phyloP scores from a whole-genome alignment of 2,329 filamentous ascomycete genomes.

The Calonectria honghensis region DNA sequence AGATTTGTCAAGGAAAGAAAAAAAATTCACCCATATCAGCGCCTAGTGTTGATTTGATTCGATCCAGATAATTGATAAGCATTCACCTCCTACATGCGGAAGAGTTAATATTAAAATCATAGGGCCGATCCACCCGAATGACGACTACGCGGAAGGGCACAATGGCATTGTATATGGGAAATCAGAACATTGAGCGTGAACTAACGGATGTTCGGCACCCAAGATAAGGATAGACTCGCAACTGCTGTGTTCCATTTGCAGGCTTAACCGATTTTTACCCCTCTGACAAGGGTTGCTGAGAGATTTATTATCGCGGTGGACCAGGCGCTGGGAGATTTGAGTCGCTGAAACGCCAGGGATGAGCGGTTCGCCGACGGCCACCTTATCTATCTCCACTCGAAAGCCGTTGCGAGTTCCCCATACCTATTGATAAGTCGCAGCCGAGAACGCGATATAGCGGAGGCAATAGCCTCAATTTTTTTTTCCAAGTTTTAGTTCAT shows the following conservation, averaged over 20 bases:
- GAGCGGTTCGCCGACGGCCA: slow-evolving; percentile 15
- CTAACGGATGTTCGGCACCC: slow-evolving; percentile 21
- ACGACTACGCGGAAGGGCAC: slow-evolving; percentile 7
- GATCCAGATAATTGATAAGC: slow-evolving; percentile 1
- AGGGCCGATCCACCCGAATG: slow-evolving; percentile 16
- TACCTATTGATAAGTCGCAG: neutral
- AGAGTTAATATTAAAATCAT: slow-evolving; percentile 21
- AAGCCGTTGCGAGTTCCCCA: slow-evolving; percentile 6
- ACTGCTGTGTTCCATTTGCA: neutral
- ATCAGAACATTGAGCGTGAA: neutral
- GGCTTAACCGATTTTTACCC: slow-evolving; percentile 7
- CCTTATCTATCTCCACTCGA: slow-evolving; percentile 24
- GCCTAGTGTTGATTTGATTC: neutral
- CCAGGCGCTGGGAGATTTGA: neutral
- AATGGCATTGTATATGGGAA: neutral
- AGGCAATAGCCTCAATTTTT: neutral
- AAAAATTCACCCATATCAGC: neutral
- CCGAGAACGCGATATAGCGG: neutral
- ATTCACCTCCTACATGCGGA: slow-evolving; percentile 18
- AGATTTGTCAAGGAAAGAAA: neutral
- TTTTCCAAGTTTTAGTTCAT: neutral
- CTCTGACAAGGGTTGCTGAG: slow-evolving; percentile 16
- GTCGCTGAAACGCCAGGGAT: slow-evolving; percentile 5
- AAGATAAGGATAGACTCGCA: slow-evolving; percentile 3
- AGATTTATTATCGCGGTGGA: slow-evolving; percentile 17